Evolutionary conservation across 805 yeast genomes (phyloP), one percentile per base, ranked within the genome.

Genomic region (Brettanomyces custersianus): DNA sequence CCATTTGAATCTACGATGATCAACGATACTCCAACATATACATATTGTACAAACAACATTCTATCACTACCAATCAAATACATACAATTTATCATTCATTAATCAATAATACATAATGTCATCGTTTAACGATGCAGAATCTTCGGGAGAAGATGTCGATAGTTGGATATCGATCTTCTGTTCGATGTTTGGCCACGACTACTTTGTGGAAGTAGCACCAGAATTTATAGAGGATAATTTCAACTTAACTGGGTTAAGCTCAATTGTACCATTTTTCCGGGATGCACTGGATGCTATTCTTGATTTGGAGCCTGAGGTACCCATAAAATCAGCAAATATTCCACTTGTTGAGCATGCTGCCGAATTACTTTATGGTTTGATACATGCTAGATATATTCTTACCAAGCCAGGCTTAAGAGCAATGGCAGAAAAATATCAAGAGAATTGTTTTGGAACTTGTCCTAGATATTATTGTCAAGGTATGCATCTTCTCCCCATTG

Each of bases 211-310:
- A 47, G 95, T 92, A 5, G 71, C 87, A 1, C 86, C 83, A 33
- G 96, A 86, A 34, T 92, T 87, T 58, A 85, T 92, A 41, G 96
- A 88, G 49, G 98, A 92, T 59, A 97, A 92, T 47, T 92, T 92
- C 68, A 92, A 92, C 55, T 68, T 92, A 50, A 88, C 97, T 1
- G 96, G 97, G 1, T 68, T 92, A 35, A 70, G 81, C 22, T 72
- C 79, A 45, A 76, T 83, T 40, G 95, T 92, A 8, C 95, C 96
- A 4, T 84, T 79, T 54, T 92, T 88, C 58, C 66, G 90, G 51
- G 95, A 87, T 52, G 95, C 97, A 2, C 63, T 90, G 42, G 96
- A 90, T 59, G 71, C 90, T 47, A 85, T 92, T 40, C 65, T 90
- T 43, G 98, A 90, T 58, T 71, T 86, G 43, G 96, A 83, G 53